Conservation (phyloP, 1,284 basidiomycete genomes). For the Ustilago shanxiensis region DNA sequence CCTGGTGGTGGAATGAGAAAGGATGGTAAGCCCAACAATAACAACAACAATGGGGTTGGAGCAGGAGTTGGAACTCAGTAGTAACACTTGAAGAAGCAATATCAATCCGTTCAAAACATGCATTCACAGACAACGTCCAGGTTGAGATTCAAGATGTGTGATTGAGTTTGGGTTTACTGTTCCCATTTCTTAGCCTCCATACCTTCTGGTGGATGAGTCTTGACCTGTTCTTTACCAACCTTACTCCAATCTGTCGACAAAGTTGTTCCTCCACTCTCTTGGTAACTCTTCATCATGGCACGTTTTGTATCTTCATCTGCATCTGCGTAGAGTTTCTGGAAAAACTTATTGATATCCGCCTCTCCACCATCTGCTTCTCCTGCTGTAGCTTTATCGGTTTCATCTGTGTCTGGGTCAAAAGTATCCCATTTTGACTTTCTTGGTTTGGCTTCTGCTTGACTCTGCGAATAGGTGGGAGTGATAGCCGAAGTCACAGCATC, state of each 20-base stretch:
- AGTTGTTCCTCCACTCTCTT: conserved; percentile 65
- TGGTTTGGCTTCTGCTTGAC: conserved; percentile 14
- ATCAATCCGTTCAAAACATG: neutral
- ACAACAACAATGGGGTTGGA: neutral
- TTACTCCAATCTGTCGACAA: conserved; percentile 68
- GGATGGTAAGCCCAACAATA: conserved; percentile 1
- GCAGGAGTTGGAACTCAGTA: conserved; percentile 11
- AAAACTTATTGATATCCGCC: conserved; percentile 64
- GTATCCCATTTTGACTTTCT: conserved; percentile 64
- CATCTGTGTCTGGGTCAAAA: conserved; percentile 54
- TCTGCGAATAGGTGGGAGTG: conserved; percentile 22
- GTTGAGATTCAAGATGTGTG: neutral
- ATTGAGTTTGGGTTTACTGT: neutral
- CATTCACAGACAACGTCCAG: neutral
- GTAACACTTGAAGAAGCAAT: conserved; percentile 3
- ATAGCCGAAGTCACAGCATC: conserved; percentile 14
- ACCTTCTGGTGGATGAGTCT: conserved; percentile 59
- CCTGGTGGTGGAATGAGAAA: conserved; percentile 15
- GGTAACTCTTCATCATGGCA: conserved; percentile 68
- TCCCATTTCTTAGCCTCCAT: conserved; percentile 65
- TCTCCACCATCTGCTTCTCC: conserved; percentile 21
- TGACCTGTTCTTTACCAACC: conserved; percentile 51
- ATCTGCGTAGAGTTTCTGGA: conserved; percentile 66
- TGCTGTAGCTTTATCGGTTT: conserved; percentile 11
- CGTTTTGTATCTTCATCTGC: conserved; percentile 66